phyloP scores from a whole-genome alignment of 1,284 basidiomycete genomes.

The Rhizoctonia solani region DNA sequence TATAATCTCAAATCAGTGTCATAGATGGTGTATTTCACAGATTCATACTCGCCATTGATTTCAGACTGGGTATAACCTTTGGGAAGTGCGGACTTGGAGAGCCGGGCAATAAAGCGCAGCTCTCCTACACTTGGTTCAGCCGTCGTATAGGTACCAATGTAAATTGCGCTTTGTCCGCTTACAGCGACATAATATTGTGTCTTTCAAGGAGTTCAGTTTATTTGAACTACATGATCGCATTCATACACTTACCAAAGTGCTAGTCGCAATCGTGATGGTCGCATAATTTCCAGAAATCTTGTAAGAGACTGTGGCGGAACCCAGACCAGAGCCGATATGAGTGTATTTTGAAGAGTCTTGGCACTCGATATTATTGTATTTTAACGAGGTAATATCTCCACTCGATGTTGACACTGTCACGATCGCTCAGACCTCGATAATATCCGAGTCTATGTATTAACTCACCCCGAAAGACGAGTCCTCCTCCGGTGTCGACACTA shows the following conservation, averaged over 20 bases:
- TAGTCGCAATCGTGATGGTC: slow-evolving; percentile 10
- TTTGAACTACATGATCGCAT: neutral
- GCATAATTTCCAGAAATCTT: slow-evolving; percentile 34
- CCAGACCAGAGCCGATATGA: slow-evolving; percentile 34
- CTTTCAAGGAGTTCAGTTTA: neutral
- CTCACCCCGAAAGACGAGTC: slow-evolving; percentile 4
- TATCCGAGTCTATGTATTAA: neutral
- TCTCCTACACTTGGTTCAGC: slow-evolving; percentile 54
- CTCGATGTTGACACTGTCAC: slow-evolving; percentile 21
- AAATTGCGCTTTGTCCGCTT: slow-evolving; percentile 24
- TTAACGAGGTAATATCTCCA: slow-evolving; percentile 34
- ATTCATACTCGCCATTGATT: slow-evolving; percentile 45
- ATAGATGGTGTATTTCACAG: no score
- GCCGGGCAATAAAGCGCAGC: slow-evolving; percentile 55
- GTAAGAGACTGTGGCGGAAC: slow-evolving; percentile 15
- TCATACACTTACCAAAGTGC: slow-evolving; percentile 13
- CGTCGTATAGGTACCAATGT: slow-evolving; percentile 35
- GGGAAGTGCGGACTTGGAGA: slow-evolving; percentile 50
- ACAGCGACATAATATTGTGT: slow-evolving; percentile 34
- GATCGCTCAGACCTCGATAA: neutral
- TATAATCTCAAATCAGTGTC: no score
- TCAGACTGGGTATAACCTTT: slow-evolving; percentile 49
- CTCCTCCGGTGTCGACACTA: slow-evolving; percentile 13
- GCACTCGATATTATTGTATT: slow-evolving; percentile 28
- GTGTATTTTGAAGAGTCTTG: slow-evolving; percentile 26